phyloP scores from a whole-genome alignment of 2,329 filamentous ascomycete genomes.

The Furcasterigmium furcatum region DNA sequence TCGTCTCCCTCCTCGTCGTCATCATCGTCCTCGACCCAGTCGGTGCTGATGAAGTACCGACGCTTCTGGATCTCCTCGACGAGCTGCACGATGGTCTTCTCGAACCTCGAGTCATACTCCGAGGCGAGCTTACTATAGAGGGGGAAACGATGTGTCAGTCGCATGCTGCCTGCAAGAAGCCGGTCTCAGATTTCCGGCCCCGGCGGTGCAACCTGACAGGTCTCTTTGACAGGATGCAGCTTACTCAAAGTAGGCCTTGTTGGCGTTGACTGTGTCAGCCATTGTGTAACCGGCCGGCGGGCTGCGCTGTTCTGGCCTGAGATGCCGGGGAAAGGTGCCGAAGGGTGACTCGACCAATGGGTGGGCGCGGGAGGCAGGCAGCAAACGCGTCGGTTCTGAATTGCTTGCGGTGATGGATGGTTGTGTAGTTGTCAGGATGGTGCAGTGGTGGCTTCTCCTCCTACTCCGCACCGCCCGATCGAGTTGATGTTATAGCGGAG shows the following conservation, averaged over 20 bases:
- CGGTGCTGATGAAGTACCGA: constrained; percentile 59
- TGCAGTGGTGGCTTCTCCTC: too few relatives aligned
- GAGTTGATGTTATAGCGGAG: constrained; percentile 15
- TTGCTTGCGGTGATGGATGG: neutral
- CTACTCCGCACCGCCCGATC: neutral
- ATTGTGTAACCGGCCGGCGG: constrained; percentile 2
- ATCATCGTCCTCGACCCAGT: constrained; percentile 42
- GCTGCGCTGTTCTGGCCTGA: neutral
- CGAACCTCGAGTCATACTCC: constrained; percentile 54
- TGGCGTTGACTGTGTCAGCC: constrained; percentile 9
- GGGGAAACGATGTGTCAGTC: neutral
- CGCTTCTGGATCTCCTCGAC: constrained; percentile 48
- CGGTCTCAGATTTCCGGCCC: constrained; percentile 3
- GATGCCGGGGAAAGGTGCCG: too few relatives aligned
- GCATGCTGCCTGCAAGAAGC: constrained; percentile 9
- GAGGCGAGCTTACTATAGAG: constrained; percentile 44
- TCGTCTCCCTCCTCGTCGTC: constrained; percentile 23
- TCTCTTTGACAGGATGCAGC: neutral
- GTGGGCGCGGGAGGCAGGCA: too few relatives aligned
- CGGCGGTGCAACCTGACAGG: neutral
- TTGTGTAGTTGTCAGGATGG: neutral
- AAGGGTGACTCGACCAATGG: neutral
- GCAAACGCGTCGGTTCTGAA: too few relatives aligned
- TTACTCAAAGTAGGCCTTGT: constrained; percentile 14
- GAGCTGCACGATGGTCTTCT: constrained; percentile 50